Base-by-base conservation (phyloP, 1,139 yeast genomes). In the Meyerozyma elateridarum region DNA sequence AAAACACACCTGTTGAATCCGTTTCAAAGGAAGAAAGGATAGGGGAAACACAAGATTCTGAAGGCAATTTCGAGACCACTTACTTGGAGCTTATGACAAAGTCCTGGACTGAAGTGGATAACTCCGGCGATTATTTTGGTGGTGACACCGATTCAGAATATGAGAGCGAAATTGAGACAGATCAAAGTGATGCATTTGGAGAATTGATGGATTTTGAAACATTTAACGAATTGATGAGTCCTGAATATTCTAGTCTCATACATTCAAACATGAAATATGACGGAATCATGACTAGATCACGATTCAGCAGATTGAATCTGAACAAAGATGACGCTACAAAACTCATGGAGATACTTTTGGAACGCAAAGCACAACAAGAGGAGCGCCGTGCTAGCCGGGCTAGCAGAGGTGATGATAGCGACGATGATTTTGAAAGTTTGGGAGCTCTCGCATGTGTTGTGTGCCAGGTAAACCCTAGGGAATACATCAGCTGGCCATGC, bases 401-500 rank as follows among this genome's bases (percentile, higher is more conserved):
- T n/a, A 20, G 15, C 13, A 20, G 28, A n/a, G 32, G 28, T 5
- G 34, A 13, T 8, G 38, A 33, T n/a, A 36, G 38, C 8, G 35
- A 36, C 15, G 43, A 41, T 5, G 48, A 42, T 3, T 34, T 52
- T 24, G 40, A 49, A 12, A 33, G 48, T 5, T 42, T n/a, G n/a
- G n/a, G n/a, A n/a, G n/a, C 57, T 15, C 48, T 68, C 27, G 73
- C 60, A 8, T 88, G 97, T 57, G 95, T 85, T 3, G 81, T 88
- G 2, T 88, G 97, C 53, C 93, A 84, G 44, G 68, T 70, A 8
- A 76, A 81, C 36, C 72, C 78, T 6, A 69, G 96, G 43, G 85
- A 82, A 40, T 74, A 88, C 26, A 79, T 88, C 11, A 64, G 91
- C 3, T 88, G 96, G 96, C 97, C 97, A 1, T 88, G 97, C 52